These are phyloP conservation scores for Pyricularia grisea DNA, from an alignment of 2,329 filamentous ascomycete species.

Conservation along the genomic window DNA sequence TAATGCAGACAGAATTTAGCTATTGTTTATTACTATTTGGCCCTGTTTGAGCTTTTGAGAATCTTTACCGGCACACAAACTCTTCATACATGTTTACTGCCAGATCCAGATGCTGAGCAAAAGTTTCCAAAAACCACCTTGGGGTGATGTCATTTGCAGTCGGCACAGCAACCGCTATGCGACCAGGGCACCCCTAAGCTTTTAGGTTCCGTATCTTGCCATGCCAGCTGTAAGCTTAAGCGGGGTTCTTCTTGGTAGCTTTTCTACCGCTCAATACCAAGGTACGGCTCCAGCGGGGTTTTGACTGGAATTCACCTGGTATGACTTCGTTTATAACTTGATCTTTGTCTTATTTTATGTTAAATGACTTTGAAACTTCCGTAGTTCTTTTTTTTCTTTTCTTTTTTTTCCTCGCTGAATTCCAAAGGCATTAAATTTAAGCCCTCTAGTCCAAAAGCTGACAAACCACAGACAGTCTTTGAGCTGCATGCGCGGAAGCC, in stretches of 20 bases:
- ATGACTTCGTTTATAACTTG: no score
- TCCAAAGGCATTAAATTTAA: no score
- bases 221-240: background rate
- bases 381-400: no score
- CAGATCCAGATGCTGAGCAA: background rate
- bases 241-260: background rate
- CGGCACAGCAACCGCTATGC: slow-evolving; percentile 9
- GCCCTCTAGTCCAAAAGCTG: no score
- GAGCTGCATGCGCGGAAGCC: no score
- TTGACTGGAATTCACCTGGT: background rate
- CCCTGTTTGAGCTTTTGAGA: background rate
- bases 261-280: background rate
- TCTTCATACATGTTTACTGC: background rate
- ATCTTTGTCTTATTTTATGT: no score
- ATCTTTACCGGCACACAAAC: background rate
- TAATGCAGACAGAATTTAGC: no score
- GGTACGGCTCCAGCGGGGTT: background rate
- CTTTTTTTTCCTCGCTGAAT: no score
- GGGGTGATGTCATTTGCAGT: slow-evolving; percentile 11
- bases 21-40: background rate
- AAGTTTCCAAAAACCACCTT: background rate
- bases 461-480: no score
- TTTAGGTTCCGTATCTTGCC: background rate
- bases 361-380: no score
- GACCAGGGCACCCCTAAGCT: background rate